These are phyloP conservation scores for Nannochloris sp. DNA, from an alignment of 139 green algal species.

Conservation along the genomic window DNA sequence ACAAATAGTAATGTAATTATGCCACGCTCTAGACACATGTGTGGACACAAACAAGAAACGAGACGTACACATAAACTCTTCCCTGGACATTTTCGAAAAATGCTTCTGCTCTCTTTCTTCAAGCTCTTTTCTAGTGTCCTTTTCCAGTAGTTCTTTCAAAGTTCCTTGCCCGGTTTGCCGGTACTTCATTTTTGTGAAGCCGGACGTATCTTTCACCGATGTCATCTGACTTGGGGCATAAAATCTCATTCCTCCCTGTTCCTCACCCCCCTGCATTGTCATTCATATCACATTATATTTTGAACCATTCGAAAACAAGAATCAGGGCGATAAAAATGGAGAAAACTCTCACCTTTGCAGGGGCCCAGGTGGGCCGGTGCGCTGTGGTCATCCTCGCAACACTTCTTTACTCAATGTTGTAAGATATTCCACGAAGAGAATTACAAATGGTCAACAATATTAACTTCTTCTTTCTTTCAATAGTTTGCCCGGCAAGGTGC, in stretches of 20 bases:
- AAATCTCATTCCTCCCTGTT: slow-evolving; percentile 71
- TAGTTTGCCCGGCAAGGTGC: too few species aligned
- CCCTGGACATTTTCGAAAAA: slow-evolving; percentile 34
- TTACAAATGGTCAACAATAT: too few species aligned
- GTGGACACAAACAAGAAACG: too few species aligned
- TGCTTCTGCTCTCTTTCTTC: slow-evolving; percentile 73
- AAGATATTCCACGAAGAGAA: background rate
- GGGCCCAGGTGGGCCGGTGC: slow-evolving; percentile 77
- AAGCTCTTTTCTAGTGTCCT: slow-evolving; percentile 56
- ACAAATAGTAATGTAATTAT: too few species aligned
- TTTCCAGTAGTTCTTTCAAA: slow-evolving; percentile 31
- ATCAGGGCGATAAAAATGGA: background rate
- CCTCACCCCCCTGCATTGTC: slow-evolving; percentile 54
- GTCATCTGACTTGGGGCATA: slow-evolving; percentile 51
- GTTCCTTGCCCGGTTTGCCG: slow-evolving; percentile 53
- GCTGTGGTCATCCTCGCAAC: slow-evolving; percentile 56
- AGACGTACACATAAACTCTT: slow-evolving; percentile 8
- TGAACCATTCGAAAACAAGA: background rate
- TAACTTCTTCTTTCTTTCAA: too few species aligned
- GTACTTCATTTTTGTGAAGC: slow-evolving; percentile 72
- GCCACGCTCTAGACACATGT: too few species aligned
- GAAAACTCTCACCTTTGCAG: slow-evolving; percentile 43
- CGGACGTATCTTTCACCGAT: slow-evolving; percentile 58
- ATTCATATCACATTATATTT: background rate
- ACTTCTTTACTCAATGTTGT: background rate